phyloP scores from a whole-genome alignment of 768 basidiomycete genomes.

The Naganishia antarctica region DNA sequence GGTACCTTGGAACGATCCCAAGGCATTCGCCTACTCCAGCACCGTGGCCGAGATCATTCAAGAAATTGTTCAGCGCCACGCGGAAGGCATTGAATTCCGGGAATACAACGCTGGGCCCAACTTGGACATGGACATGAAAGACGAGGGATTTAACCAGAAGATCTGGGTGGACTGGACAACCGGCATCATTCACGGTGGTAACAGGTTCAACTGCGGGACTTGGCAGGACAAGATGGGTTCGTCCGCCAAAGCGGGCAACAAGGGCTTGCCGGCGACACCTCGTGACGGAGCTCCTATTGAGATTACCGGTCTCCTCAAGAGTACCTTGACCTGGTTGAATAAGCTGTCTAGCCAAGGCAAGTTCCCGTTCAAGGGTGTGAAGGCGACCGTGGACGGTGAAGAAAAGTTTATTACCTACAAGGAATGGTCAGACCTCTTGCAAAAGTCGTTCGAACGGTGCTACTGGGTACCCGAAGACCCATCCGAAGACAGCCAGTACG shows the following conservation, averaged over 20 bases:
- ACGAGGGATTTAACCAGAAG: constrained; percentile 86
- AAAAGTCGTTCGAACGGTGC: constrained; percentile 77
- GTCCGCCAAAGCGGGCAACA: constrained; percentile 81
- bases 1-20: constrained; percentile 82
- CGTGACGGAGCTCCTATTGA: constrained; percentile 94
- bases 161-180: constrained; percentile 94
- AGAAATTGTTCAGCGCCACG: constrained; percentile 91
- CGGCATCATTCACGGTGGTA: constrained; percentile 84
- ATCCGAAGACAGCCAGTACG: constrained; percentile 65
- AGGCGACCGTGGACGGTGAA: constrained; percentile 65
- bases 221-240: constrained; percentile 89
- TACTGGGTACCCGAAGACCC: constrained; percentile 87
- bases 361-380: constrained; percentile 87
- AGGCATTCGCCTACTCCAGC: constrained; percentile 73
- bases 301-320: constrained; percentile 88
- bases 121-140: constrained; percentile 94
- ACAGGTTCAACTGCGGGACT: constrained; percentile 52
- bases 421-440: constrained; percentile 82
- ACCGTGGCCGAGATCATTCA: constrained; percentile 92
- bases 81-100: constrained; percentile 82
- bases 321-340: constrained; percentile 83
- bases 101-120: constrained; percentile 95
- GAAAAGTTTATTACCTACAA: constrained; percentile 72
- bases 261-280: constrained; percentile 92
- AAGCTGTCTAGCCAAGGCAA: constrained; percentile 60